Base-by-base conservation (phyloP, 2,329 filamentous ascomycete species). In the Fusarium dlaminii region DNA sequence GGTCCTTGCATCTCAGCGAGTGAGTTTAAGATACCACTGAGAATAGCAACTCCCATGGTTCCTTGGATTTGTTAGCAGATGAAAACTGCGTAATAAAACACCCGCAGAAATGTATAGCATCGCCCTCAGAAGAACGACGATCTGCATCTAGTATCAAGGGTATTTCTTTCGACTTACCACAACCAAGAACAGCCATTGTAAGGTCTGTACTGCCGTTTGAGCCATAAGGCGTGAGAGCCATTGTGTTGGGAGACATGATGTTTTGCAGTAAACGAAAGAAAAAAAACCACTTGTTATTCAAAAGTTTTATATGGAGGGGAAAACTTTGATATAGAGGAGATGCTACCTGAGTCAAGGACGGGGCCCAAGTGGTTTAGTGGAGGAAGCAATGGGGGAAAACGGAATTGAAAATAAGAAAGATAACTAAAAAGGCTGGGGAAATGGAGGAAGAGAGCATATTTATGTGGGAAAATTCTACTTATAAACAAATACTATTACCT, bases 1-100 rank as follows among this genome's bases (percentile, higher is more conserved):
- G 83, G 83, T 30, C 81, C 84, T 62, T 85, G 85, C 80, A 87
- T 84, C 74, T 84, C 87, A 43, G 85, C 84, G 49, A 96, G 87
- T 17, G 93, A 93, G 68, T 90, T 86, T 76, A 97, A 89, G 79
- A 98, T 92, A 73, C 94, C 94, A 62, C 89, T 91, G 65, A 97
- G 89, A 76, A 97, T 95, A 66, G 94, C 94, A 69, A 94, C 93
- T 67, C 94, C 94, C 90, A 97, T 93, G 60, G 91, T 95, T 74
- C 94, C 93, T 95, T 95, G 76, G 59, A 56, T 61, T 58, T 45
- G 65, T 75, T 58, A 75, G 71, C 45, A 67, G 64, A 40, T 54
- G 58, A 30, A 40, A 18, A 24, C 14, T 24, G 36, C 18, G 52
- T 34, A 42, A 45, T 49, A 52, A 51, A 24, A 30, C 37, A 51